Evolutionary conservation across 805 yeast species (phyloP), one percentile per base, ranked within the genome.

Genomic region (Candida nonsorbophila): DNA sequence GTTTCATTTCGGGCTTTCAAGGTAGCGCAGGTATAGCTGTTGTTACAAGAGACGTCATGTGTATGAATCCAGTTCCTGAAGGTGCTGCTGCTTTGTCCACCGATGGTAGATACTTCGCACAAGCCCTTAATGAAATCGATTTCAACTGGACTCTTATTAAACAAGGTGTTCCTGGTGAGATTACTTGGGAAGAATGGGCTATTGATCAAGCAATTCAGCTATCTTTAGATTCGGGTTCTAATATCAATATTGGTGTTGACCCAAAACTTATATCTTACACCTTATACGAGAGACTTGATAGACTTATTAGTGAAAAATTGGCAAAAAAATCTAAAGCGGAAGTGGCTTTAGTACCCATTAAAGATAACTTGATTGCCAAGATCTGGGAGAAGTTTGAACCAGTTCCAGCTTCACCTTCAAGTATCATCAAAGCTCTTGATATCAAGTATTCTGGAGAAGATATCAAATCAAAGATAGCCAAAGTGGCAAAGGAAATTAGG

Each of bases 341-440:
- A 28, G 61, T 70, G 12, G 65, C 58, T 33, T 42, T 74, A 9
- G 58, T 63, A 6, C 58, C 77, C 0, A 55, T 71, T n/a, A 47
- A 51, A 31, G 69, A 62, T 10, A 90, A 90, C 51, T 64, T 92
- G 42, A 62, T 92, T 17, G 96, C 85, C 44, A 44, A 47, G 15
- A 78, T 87, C 12, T 87, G 95, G 95, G 58, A 61, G 5, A 44
- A 62, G 7, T 77, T 77, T 44, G 90, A 85, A 58, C 67, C 67
- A 14, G 44, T 63, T 6, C 96, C 97, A 14, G 47, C 42, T 4
- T 16, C 44, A 7, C 62, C 84, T 32, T 66, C 75, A 14, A 49
- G 63, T 10, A 69, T 67, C 25, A 63, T 88, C 26, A 52, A 67
- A 19, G 51, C 64, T 15, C 67, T 85, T 31, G 72, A 66, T 28